Base-by-base conservation (phyloP, 2,329 filamentous ascomycete species). In the Penicillium sp. region DNA sequence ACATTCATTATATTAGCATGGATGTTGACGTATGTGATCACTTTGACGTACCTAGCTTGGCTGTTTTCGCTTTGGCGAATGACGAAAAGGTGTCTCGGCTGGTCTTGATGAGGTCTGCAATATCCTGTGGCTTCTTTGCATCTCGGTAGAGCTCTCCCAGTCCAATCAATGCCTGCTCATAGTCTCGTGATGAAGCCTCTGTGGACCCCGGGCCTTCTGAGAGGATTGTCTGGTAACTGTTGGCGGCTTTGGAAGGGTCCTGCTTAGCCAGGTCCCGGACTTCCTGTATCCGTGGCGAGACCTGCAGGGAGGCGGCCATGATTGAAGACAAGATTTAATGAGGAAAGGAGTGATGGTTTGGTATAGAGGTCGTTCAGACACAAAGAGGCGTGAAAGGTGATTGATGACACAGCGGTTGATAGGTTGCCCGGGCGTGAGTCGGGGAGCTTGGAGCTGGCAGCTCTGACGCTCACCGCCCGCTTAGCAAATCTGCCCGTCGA, bases 51-150 rank as follows among this genome's bases (percentile, higher is more conserved):
- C 95, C 92, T 65, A 99, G 84, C 82, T 99, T 99, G 59, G 95
- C 92, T 35, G 95, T 98, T 87, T 99, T 99, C 65, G 96, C 95
- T 84, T 98, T 97, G 67, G 95, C 95, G 78, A 99, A 98, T 66
- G 92, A 95, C 60, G 94, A 97, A 67, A 99, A 88, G 48, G 95
- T 91, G 67, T 91, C 90, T 74, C 94, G 88, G 79, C 93, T 97
- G 77, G 92, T 91, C 74, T 90, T 93, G 72, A 99, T 89, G 68
- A 99, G 85, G 71, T 93, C 89, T 65, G 96, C 92, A 62, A 99
- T 87, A 73, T 96, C 91, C 74, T 95, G 84, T 70, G 89, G 83
- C 77, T 91, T 91, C 80, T 89, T 93, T 65, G 70, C 71, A 79
- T 97, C 93, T 70, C 93, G 87, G 79, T 97, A 97, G 68, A 98